A percentile compares a stretch with the other conserved stretches of the same genome.
phyloP scores from a whole-genome alignment of 1,284 basidiomycete genomes.

The Apiotrichum akiyoshidainum region DNA sequence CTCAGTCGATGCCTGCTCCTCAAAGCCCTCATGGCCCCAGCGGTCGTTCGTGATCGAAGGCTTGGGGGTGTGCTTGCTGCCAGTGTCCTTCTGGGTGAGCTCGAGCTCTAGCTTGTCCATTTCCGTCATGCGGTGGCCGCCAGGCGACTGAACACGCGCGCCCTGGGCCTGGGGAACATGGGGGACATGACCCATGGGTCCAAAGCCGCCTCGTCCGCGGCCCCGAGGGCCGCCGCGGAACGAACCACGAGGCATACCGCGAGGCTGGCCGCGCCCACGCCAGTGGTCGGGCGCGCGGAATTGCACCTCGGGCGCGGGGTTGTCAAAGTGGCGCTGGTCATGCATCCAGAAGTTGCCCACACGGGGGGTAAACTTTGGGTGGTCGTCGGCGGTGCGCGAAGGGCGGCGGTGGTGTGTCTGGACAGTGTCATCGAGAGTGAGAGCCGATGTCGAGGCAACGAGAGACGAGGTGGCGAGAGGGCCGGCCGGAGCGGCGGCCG shows the following conservation, averaged over 20 bases:
- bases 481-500: neutral
- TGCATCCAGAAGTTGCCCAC: constrained; percentile 89
- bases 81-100: constrained; percentile 2
- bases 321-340: constrained; percentile 63
- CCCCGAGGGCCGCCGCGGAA: constrained; percentile 17
- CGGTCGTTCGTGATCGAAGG: constrained; percentile 10
- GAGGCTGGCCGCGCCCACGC: constrained; percentile 40
- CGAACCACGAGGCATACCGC: constrained; percentile 21
- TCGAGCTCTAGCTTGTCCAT: constrained; percentile 39
- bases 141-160: neutral
- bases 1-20: constrained; percentile 22
- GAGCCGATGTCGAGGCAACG: constrained; percentile 27
- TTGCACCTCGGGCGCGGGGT: constrained; percentile 61
- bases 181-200: neutral
- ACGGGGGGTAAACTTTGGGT: constrained; percentile 79
- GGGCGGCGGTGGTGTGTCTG: constrained; percentile 48
- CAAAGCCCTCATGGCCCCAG: constrained; percentile 46
- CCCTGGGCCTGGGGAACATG: neutral
- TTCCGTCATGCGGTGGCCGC: constrained; percentile 17
- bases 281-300: constrained; percentile 49
- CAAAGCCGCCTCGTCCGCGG: constrained; percentile 7
- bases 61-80: neutral
- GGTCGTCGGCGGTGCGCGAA: constrained; percentile 43
- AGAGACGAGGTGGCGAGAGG: constrained; percentile 13
- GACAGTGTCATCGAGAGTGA: constrained; percentile 22